These are phyloP conservation scores for Fusarium miscanthi DNA, from an alignment of 2,329 filamentous ascomycete species.

Conservation along the genomic window DNA sequence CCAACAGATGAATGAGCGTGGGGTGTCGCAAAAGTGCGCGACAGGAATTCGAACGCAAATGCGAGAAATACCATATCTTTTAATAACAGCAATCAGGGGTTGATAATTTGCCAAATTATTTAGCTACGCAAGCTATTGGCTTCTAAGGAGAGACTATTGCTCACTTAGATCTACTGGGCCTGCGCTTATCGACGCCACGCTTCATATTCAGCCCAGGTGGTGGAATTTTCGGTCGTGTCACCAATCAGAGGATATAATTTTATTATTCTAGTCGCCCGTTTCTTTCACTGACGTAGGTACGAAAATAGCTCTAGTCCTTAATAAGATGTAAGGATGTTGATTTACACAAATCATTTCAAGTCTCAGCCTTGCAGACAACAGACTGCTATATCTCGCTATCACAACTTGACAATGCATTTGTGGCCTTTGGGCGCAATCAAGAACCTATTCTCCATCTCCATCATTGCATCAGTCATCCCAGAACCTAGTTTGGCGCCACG, in stretches of 20 bases:
- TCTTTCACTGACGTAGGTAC: background rate
- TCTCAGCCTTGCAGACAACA: background rate
- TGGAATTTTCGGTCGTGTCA: background rate
- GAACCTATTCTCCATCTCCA: constrained; percentile 21
- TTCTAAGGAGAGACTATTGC: accelerated
- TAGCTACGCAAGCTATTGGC: accelerated
- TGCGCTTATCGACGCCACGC: background rate
- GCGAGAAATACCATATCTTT: background rate
- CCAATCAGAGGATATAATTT: accelerated
- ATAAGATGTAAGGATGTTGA: background rate
- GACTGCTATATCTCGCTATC: accelerated
- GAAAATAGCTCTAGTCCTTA: background rate
- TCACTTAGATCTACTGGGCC: background rate
- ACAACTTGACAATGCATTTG: background rate
- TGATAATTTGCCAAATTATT: accelerated
- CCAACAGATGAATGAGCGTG: background rate
- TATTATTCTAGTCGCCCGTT: background rate
- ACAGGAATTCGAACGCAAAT: accelerated
- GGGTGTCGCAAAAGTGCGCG: background rate
- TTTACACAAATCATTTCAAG: background rate
- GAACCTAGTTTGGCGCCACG: background rate
- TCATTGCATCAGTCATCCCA: constrained; percentile 14
- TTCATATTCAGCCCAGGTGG: background rate
- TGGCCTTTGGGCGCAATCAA: constrained; percentile 1
- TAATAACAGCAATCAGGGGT: background rate